Evolutionary conservation across 192 early-diverging fungal species (phyloP).

Genomic region (Backusella luteola): DNA sequence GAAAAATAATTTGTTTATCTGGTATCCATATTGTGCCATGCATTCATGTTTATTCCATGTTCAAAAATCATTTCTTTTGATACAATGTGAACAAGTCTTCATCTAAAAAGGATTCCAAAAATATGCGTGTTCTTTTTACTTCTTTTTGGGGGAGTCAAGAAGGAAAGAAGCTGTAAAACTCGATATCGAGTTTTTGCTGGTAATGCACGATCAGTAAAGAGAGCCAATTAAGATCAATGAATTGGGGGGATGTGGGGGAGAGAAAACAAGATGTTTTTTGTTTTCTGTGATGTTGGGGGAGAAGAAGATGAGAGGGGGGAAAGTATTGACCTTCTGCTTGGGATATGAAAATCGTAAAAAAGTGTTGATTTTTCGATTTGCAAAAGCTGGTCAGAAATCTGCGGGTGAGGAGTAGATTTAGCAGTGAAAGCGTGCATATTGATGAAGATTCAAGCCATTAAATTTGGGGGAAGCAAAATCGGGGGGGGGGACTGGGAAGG

Average conservation of each 20-base stretch:
- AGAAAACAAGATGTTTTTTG: neutral
- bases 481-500: neutral
- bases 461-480: too few relatives aligned
- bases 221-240: neutral
- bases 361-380: neutral
- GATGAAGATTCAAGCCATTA: neutral
- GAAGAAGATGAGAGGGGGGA: neutral
- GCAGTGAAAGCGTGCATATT: neutral
- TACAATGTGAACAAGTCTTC: neutral
- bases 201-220: neutral
- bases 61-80: neutral
- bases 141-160: neutral
- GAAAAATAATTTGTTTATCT: neutral
- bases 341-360: slow-evolving; percentile 1
- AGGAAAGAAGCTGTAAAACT: neutral
- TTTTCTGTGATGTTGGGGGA: neutral
- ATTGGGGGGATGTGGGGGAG: neutral
- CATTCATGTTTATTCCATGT: neutral
- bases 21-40: neutral
- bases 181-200: neutral
- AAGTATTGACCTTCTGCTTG: neutral
- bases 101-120: neutral
- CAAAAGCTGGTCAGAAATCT: neutral
- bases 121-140: neutral
- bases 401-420: neutral